Base-by-base conservation (phyloP, 306 rosid genomes). In the Prunus persica region DNA sequence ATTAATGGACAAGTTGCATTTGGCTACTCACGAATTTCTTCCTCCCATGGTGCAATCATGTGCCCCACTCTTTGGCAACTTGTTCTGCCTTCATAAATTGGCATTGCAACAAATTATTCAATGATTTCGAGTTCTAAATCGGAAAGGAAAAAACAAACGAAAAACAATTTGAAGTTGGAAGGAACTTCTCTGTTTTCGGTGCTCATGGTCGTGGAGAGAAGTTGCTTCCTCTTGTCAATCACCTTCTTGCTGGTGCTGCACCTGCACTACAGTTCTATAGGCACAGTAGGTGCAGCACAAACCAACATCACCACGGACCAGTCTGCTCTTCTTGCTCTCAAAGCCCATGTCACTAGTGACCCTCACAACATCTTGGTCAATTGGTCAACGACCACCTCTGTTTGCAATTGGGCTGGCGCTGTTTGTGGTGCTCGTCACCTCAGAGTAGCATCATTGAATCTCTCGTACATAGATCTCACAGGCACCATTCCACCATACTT, bases 351-450 rank as follows among this genome's bases (percentile, higher is more conserved):
- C 63, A 46, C 77, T 4, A 45, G 25, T 15, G 74, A 79, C 11
- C 78, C 78, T 19, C 47, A 18, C 14, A 51, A 51, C 43, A 65
- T 55, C 46, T 54, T 45, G 55, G n/a, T 43, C 74, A 79, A 79
- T 2, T 73, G 78, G 78, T 56, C 83, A 20, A 8, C 69, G 1
- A 19, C 74, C 22, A 19, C 32, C 28, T 45, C 83, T 6, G n/a
- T 49, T 4, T 79, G 83, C 51, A 79, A 66, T 9, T 79, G 79
- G 83, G 54, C 28, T 73, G 83, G 83, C 3, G 51, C 56, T 8
- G 11, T 14, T 9, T 73, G 83, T 18, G 28, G 63, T 47, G 4
- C 5, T 11, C 13, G 46, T 0, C 81, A 78, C 51, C 19, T 7
- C 0, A 52, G 81, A 69, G 81, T 78, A 8, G 11, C 46, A 6